Conservation (phyloP, 2,329 filamentous ascomycete species). For the Cryphonectria radicalis region DNA sequence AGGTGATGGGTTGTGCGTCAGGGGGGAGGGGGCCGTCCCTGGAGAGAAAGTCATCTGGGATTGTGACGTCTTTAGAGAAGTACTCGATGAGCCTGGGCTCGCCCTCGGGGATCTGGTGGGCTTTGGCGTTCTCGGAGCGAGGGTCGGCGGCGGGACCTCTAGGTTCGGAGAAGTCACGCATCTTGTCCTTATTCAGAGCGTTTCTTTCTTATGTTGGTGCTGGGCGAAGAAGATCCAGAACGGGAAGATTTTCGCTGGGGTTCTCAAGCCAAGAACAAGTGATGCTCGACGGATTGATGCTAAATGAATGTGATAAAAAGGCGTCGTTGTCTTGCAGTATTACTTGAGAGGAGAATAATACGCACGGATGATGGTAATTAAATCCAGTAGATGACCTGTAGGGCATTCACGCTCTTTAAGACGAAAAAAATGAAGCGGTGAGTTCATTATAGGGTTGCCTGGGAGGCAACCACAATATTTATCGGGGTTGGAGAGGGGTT, state of each 20-base stretch:
- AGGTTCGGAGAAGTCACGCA: conserved; percentile 15
- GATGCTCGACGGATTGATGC: no score
- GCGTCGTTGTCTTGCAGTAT: no score
- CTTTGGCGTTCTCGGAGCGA: conserved; percentile 21
- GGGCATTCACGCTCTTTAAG: no score
- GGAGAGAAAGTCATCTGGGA: conserved; percentile 53
- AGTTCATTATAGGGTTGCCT: background rate
- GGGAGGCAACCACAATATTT: background rate
- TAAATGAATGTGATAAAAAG: no score
- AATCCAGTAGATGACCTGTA: no score
- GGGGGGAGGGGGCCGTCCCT: conserved; percentile 43
- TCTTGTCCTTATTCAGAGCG: background rate
- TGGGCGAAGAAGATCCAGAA: background rate
- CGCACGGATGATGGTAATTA: no score
- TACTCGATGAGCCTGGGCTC: conserved; percentile 30
- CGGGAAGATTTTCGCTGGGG: background rate
- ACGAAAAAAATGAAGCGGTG: background rate
- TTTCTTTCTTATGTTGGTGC: background rate
- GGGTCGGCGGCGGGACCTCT: conserved; percentile 8
- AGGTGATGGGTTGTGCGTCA: conserved; percentile 49
- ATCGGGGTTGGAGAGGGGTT: background rate
- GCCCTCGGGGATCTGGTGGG: conserved; percentile 24
- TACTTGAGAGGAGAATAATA: no score
- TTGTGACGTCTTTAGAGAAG: conserved; percentile 41
- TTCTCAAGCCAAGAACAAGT: background rate